Percentiles rank a stretch among this genome's conserved stretches.
Evolutionary conservation across 202 grass and related monocot species (phyloP).

Genomic region (Zoysia matrella): DNA sequence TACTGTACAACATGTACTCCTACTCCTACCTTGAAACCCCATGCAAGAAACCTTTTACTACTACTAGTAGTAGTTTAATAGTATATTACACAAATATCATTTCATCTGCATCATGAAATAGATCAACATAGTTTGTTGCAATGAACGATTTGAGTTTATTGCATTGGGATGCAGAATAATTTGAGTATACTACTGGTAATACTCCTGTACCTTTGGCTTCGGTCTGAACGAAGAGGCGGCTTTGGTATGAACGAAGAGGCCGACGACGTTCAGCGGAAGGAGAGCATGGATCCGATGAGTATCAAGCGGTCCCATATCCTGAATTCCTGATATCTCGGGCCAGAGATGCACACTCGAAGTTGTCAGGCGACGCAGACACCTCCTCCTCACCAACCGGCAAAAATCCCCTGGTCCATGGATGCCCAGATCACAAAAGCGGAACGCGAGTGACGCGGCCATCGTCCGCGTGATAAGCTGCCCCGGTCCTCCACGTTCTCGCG

Average conservation of each 20-base stretch:
- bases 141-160: no score
- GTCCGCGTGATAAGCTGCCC: neutral
- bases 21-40: neutral
- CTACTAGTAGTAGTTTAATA: neutral
- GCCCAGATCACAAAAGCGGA: neutral
- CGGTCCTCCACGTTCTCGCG: neutral
- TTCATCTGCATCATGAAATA: neutral
- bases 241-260: neutral
- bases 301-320: neutral
- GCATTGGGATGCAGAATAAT: neutral
- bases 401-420: neutral
- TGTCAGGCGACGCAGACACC: neutral
- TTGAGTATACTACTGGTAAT: neutral
- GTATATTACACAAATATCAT: neutral
- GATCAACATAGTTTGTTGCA: neutral
- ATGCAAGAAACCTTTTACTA: conserved; percentile 10
- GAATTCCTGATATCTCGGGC: neutral
- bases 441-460: neutral
- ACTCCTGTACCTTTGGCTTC: neutral
- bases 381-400: neutral
- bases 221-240: no score
- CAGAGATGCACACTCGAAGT: neutral
- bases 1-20: no score
- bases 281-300: neutral
- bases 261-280: neutral